Conservation (phyloP, 2,329 filamentous ascomycete genomes). For the Esteya vermicola region DNA sequence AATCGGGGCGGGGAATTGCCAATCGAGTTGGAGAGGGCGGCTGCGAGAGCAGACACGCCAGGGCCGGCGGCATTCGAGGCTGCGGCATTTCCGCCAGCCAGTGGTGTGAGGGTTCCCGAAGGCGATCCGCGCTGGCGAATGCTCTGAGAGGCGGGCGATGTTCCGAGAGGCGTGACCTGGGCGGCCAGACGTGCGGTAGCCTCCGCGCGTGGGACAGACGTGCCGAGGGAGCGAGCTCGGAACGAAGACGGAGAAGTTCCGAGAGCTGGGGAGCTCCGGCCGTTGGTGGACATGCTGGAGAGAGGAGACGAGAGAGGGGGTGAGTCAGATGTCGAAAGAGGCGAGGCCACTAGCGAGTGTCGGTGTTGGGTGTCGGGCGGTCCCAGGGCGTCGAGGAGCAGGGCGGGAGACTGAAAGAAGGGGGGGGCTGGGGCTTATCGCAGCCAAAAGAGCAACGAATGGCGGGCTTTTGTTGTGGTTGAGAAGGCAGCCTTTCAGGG, state of each 20-base stretch:
- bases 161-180: constrained; percentile 28
- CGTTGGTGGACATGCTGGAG: constrained; percentile 7
- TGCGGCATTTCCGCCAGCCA: constrained; percentile 51
- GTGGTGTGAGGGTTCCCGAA: constrained; percentile 40
- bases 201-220: constrained; percentile 42
- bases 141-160: constrained; percentile 11
- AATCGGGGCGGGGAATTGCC: constrained; percentile 57
- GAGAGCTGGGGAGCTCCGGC: constrained; percentile 10
- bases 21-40: constrained; percentile 65
- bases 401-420: no score
- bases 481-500: no score
- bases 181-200: constrained; percentile 47
- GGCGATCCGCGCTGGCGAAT: constrained; percentile 22
- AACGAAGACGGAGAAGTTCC: constrained; percentile 26
- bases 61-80: constrained; percentile 56
- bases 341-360: no score
- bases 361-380: no score
- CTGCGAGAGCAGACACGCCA: constrained; percentile 75
- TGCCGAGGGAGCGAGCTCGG: constrained; percentile 30
- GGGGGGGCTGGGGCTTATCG: no score
- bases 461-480: no score
- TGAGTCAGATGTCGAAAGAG: not conserved
- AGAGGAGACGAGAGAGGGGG: not conserved
- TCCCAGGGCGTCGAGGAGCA: no score
- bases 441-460: no score